Percentiles rank a stretch among this genome's conserved stretches.
Conservation (phyloP, 805 yeast species). For the Wickerhamiella slavikovae region DNA sequence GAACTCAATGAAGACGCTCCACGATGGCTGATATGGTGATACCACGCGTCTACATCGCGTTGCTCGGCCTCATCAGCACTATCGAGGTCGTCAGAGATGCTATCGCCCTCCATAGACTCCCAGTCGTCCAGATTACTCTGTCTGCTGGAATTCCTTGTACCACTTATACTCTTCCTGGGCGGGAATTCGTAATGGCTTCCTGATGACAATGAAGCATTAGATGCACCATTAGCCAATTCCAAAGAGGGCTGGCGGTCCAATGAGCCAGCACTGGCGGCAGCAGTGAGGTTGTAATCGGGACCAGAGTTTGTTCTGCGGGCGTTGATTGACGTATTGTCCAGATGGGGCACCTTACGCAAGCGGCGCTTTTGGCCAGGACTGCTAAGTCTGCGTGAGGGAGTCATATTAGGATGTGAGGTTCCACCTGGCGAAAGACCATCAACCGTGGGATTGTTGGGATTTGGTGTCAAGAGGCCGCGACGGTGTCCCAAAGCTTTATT, state of each 20-base stretch:
- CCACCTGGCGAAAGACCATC: not conserved
- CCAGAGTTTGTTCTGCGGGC: not conserved
- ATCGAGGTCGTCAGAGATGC: no score
- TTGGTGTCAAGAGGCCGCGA: no score
- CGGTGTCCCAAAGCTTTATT: conserved; percentile 1
- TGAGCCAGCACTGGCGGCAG: no score
- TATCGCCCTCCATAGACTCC: conserved; percentile 1
- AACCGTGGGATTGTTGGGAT: not conserved
- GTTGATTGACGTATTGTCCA: not conserved
- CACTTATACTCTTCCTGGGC: not conserved
- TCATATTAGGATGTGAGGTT: not conserved
- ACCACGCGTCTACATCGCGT: conserved; percentile 19
- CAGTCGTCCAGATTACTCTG: conserved; percentile 1
- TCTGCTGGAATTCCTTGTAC: not conserved
- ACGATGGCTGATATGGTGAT: conserved; percentile 9
- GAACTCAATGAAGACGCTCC: conserved; percentile 13
- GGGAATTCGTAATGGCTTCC: not conserved
- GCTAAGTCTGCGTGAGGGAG: not conserved
- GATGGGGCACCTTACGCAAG: not conserved
- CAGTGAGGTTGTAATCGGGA: not conserved
- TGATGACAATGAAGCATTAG: not conserved
- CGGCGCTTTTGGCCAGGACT: not conserved
- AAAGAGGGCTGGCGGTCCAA: not conserved
- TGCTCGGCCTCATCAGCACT: conserved; percentile 15
- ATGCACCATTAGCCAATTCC: not conserved